phyloP scores from a whole-genome alignment of 306 rosid genomes.

The Geum urbanum region DNA sequence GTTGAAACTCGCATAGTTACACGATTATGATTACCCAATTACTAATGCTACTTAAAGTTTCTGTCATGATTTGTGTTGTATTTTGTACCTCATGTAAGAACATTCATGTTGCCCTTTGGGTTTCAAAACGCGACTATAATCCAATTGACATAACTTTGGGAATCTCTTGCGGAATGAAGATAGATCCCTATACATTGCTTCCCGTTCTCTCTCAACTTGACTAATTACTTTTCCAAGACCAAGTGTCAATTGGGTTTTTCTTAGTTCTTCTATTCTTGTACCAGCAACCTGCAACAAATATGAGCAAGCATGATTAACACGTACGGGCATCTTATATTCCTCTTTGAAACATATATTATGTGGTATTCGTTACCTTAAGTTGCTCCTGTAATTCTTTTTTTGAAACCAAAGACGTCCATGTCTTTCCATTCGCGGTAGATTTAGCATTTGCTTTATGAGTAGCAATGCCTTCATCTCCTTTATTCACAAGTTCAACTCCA shows the following conservation, averaged over 20 bases:
- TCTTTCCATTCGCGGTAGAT: conserved; percentile 1
- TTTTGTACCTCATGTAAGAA: not conserved
- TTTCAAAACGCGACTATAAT: not conserved
- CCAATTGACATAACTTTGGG: not conserved
- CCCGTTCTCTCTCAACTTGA: conserved; percentile 1
- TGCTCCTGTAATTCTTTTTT: conserved; percentile 18
- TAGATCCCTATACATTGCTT: conserved; percentile 1
- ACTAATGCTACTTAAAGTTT: not conserved
- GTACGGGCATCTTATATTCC: not conserved
- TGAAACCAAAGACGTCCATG: conserved; percentile 14
- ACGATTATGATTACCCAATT: not conserved
- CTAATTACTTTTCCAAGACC: not conserved
- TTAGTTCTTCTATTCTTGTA: conserved; percentile 14
- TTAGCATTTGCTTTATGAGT: conserved; percentile 9
- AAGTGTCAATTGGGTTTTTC: not conserved
- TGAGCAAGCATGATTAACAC: not conserved
- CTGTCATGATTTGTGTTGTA: not conserved
- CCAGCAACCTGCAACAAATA: conserved; percentile 10
- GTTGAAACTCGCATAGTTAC: not conserved
- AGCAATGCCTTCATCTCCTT: not conserved
- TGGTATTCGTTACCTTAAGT: conserved; percentile 21
- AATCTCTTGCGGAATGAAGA: conserved; percentile 1
- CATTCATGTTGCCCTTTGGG: not conserved
- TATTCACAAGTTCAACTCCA: too few relatives aligned
- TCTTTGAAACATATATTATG: too few relatives aligned